Evolutionary conservation across 1,284 basidiomycete genomes (phyloP).

Genomic region (Pyrrhoderma noxium): DNA sequence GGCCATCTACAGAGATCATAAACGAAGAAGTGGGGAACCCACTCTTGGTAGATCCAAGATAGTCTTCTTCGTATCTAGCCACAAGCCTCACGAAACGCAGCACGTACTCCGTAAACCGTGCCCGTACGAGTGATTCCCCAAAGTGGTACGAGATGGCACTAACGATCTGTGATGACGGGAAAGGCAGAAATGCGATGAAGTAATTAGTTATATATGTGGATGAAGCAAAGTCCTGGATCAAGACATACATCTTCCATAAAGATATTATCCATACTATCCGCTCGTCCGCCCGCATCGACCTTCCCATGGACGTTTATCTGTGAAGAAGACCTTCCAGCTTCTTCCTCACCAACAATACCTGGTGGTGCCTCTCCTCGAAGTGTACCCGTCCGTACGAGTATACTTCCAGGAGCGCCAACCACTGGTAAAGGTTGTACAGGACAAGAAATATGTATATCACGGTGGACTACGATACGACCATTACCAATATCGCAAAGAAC

Average conservation of each 20-base stretch:
- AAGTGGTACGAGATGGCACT: conserved; percentile 67
- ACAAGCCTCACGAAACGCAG: conserved; percentile 69
- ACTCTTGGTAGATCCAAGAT: conserved; percentile 55
- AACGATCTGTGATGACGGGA: conserved; percentile 42
- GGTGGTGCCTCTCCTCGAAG: conserved; percentile 52
- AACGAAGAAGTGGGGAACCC: conserved; percentile 49
- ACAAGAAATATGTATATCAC: conserved; percentile 63
- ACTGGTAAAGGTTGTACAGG: conserved; percentile 39
- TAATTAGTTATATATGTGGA: not conserved
- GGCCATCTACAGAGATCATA: conserved; percentile 32
- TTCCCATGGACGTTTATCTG: conserved; percentile 32
- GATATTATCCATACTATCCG: conserved; percentile 68
- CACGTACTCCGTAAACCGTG: conserved; percentile 73
- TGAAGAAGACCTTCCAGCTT: conserved; percentile 39
- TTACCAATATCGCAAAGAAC: conserved; percentile 85
- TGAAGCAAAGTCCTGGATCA: not conserved
- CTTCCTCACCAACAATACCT: conserved; percentile 45
- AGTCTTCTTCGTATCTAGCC: conserved; percentile 73
- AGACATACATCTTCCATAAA: conserved; percentile 87
- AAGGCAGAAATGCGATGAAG: not conserved
- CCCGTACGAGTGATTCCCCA: conserved; percentile 72
- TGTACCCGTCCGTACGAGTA: conserved; percentile 47
- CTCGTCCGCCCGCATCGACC: conserved; percentile 46
- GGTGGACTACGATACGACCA: conserved; percentile 79
- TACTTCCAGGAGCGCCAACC: conserved; percentile 23